phyloP scores from a whole-genome alignment of 2,329 filamentous ascomycete genomes.

The Incumbomyces delicatus region DNA sequence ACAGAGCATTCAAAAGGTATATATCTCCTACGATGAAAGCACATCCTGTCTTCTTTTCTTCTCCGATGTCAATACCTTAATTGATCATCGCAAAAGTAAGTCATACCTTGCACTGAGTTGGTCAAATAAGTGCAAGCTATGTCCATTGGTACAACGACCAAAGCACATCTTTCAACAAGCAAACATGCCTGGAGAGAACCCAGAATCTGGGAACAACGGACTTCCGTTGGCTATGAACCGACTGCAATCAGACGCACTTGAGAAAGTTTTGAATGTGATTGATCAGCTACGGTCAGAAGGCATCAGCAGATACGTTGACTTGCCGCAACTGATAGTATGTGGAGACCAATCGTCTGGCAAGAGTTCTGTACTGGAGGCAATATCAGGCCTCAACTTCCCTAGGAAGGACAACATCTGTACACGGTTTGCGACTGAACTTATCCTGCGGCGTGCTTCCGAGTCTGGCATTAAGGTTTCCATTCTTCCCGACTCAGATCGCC shows the following conservation, averaged over 20 bases:
- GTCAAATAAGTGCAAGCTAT: too few relatives aligned
- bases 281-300: conserved; percentile 34
- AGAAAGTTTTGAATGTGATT: conserved; percentile 14
- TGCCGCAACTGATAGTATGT: conserved; percentile 29
- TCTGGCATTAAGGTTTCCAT: conserved; percentile 16
- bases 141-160: too few relatives aligned
- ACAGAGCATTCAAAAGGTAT: background rate
- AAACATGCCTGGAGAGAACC: too few relatives aligned
- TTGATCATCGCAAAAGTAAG: background rate
- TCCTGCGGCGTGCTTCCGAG: conserved; percentile 33
- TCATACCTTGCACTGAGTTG: too few relatives aligned
- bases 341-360: conserved; percentile 35
- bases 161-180: too few relatives aligned
- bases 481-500: conserved; percentile 12
- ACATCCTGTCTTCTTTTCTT: background rate
- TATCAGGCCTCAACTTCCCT: conserved; percentile 32
- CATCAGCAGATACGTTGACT: conserved; percentile 36
- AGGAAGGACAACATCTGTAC: conserved; percentile 32
- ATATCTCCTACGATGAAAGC: background rate
- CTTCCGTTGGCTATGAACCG: conserved; percentile 1
- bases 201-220: too few relatives aligned
- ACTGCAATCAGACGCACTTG: conserved; percentile 14
- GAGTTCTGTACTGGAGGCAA: conserved; percentile 25
- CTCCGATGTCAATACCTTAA: background rate
- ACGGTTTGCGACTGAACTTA: conserved; percentile 39